A percentile compares a stretch with the other conserved stretches of the same genome.
phyloP scores from a whole-genome alignment of 2,329 filamentous ascomycete genomes.

The Talaromyces sp. region DNA sequence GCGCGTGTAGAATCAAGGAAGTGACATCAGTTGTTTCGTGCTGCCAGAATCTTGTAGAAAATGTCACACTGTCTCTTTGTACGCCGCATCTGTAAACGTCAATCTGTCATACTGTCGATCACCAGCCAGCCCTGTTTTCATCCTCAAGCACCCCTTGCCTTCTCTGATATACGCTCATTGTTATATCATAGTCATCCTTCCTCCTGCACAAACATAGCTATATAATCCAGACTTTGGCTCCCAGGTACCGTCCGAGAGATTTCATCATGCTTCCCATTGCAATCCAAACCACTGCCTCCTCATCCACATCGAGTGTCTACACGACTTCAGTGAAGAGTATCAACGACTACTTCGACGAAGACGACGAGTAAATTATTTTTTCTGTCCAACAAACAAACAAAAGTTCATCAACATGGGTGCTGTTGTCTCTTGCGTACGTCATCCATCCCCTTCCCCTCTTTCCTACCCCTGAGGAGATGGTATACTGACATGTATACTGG shows the following conservation, averaged over 20 bases:
- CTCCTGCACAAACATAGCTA: neutral
- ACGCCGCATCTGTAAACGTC: no score
- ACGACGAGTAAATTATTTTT: slow-evolving; percentile 5
- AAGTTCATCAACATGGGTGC: slow-evolving; percentile 65
- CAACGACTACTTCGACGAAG: slow-evolving; percentile 17
- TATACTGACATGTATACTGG: slow-evolving; percentile 20
- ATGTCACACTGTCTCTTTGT: neutral
- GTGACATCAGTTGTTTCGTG: neutral
- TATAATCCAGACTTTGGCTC: neutral
- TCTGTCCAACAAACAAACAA: neutral
- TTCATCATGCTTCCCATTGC: slow-evolving; percentile 13
- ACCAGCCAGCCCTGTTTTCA: slow-evolving; percentile 4
- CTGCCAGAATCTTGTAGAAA: neutral
- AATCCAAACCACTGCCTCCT: slow-evolving; percentile 12
- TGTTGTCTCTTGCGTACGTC: slow-evolving; percentile 76
- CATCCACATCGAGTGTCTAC: neutral
- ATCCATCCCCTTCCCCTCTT: neutral
- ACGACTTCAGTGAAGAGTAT: slow-evolving; percentile 10
- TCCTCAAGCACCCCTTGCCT: neutral
- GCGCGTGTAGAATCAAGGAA: neutral
- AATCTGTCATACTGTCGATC: neutral
- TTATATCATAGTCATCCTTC: slow-evolving; percentile 3
- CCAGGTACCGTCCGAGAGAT: neutral
- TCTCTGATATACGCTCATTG: neutral
- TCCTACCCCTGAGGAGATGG: neutral